A percentile compares a stretch with the other conserved stretches of the same genome.
phyloP scores from a whole-genome alignment of 164 flowering plant species.

The Malania oleifera region DNA sequence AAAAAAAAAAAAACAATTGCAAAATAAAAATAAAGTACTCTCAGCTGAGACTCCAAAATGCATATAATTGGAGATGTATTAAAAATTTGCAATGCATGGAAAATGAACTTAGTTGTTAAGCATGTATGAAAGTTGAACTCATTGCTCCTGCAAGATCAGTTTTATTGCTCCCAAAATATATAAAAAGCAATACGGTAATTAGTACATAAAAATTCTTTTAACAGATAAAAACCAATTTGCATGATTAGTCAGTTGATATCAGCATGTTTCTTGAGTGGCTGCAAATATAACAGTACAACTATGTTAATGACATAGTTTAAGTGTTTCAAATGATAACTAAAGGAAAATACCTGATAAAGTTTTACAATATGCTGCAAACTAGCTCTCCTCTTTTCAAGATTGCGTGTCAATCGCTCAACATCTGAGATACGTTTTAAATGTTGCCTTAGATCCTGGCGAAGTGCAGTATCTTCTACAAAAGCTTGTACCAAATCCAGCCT shows the following conservation, averaged over 20 bases:
- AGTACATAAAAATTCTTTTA: no score
- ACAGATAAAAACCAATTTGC: no score
- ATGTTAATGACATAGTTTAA: not conserved
- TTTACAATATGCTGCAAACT: slow-evolving; percentile 78
- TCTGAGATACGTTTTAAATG: slow-evolving; percentile 89
- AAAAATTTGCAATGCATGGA: no score
- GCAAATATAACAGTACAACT: not conserved
- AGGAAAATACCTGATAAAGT: slow-evolving; percentile 74
- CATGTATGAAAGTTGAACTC: no score
- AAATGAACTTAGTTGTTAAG: no score
- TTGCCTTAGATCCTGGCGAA: slow-evolving; percentile 89
- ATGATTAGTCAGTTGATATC: no score
- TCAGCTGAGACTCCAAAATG: no score
- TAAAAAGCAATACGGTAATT: no score
- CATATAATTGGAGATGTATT: no score
- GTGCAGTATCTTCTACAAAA: slow-evolving; percentile 86
- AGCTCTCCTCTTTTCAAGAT: slow-evolving; percentile 71
- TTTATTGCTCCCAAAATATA: no score
- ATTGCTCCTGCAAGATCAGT: no score
- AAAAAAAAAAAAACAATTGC: slow-evolving; percentile 13
- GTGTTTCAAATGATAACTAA: not conserved
- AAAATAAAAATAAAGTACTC: not conserved
- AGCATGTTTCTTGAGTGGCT: not conserved
- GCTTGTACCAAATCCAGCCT: slow-evolving; percentile 90
- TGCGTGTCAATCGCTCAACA: slow-evolving; percentile 63